Evolutionary conservation across 1,139 yeast genomes (phyloP).

Genomic region (Spencermartinsiella ligniputridi): DNA sequence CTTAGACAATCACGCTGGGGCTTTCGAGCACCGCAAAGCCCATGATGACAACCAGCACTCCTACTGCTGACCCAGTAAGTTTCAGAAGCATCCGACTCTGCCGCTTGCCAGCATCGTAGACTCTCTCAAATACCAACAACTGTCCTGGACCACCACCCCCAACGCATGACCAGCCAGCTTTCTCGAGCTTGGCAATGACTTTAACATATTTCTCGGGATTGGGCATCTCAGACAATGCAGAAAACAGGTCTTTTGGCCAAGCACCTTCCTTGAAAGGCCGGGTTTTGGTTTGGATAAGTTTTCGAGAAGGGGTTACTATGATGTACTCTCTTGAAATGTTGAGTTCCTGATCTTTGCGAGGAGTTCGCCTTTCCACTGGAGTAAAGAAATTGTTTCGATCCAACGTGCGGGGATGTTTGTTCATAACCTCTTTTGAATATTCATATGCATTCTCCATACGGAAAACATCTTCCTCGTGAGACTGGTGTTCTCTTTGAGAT

Average conservation of each 20-base stretch:
- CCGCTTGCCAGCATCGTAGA: conserved; percentile 16
- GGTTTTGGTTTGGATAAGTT: conserved; percentile 38
- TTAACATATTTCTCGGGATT: conserved; percentile 34
- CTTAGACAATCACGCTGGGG: neutral
- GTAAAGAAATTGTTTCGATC: conserved; percentile 49
- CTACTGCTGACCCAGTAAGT: conserved; percentile 11
- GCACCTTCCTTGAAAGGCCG: conserved; percentile 39
- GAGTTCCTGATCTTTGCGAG: neutral
- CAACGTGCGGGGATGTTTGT: conserved; percentile 38
- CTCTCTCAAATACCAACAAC: conserved; percentile 37
- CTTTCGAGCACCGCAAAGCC: conserved; percentile 5
- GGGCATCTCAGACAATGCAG: conserved; percentile 41
- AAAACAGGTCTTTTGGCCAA: conserved; percentile 42
- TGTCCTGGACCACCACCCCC: conserved; percentile 41
- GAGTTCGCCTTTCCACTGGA: conserved; percentile 31
- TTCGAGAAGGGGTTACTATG: conserved; percentile 43
- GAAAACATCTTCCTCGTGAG: conserved; percentile 43
- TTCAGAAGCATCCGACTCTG: conserved; percentile 16
- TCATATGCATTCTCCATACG: conserved; percentile 52
- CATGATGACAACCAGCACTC: conserved; percentile 9
- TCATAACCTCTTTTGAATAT: conserved; percentile 40
- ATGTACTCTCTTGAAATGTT: conserved; percentile 38
- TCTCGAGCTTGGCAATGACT: conserved; percentile 37
- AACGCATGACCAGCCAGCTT: conserved; percentile 43
- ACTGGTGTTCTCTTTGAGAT: conserved; percentile 41